Evolutionary conservation across 2,329 filamentous ascomycete genomes (phyloP).

Genomic region (Talaromyces amestolkiae): DNA sequence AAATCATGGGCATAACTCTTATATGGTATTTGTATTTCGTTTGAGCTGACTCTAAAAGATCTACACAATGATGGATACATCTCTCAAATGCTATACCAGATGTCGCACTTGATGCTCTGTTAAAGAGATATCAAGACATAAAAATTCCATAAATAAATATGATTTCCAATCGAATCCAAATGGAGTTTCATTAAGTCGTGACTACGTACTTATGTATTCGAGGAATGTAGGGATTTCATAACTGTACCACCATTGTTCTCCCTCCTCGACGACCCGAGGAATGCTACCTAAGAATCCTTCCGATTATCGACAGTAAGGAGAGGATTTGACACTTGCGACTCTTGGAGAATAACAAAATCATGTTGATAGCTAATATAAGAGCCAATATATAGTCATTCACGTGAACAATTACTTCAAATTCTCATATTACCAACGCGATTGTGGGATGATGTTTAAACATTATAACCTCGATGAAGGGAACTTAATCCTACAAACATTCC

Average conservation of each 20-base stretch:
- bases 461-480: neutral
- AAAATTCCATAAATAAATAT: neutral
- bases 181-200: neutral
- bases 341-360: neutral
- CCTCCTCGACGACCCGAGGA: neutral
- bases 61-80: neutral
- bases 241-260: neutral
- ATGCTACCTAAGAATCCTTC: neutral
- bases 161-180: neutral
- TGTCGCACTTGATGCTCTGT: neutral
- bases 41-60: neutral
- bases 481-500: neutral
- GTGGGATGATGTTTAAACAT: neutral
- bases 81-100: too few relatives aligned
- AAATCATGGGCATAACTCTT: neutral
- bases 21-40: neutral
- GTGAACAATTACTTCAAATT: neutral
- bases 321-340: neutral
- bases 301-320: neutral
- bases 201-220: neutral
- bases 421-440: too few relatives aligned
- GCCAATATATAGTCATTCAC: neutral
- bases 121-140: too few relatives aligned
- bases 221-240: slow-evolving; percentile 1
- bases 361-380: neutral